phyloP scores from a whole-genome alignment of 2,329 filamentous ascomycete species.

The Trichoderma polysporum region DNA sequence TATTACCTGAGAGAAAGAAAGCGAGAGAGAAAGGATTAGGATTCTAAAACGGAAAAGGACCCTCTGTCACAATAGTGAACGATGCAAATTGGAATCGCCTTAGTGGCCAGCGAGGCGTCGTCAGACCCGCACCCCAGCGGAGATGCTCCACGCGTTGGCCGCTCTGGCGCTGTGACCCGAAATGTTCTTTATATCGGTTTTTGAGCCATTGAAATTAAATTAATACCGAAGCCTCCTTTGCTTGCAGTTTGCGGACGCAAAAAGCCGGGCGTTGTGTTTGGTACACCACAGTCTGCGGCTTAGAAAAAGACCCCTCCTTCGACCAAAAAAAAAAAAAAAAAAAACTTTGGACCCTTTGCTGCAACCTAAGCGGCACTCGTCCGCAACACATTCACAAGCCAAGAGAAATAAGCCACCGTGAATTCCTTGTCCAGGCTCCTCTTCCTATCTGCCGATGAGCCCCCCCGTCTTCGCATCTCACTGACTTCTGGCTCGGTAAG shows the following conservation, averaged over 20 bases:
- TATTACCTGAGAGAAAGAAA: background rate
- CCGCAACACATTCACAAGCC: background rate
- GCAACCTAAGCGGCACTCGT: background rate
- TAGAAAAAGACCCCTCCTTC: background rate
- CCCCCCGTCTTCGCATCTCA: background rate
- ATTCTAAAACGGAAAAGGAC: slow-evolving; percentile 1
- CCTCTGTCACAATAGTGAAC: slow-evolving; percentile 12
- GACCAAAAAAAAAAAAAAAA: no score
- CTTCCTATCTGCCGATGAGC: background rate
- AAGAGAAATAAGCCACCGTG: background rate
- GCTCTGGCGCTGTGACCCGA: background rate
- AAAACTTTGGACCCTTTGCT: background rate
- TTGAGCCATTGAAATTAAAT: background rate
- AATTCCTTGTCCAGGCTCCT: background rate
- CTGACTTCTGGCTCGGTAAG: background rate
- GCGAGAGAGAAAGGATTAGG: background rate
- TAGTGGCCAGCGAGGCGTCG: slow-evolving; percentile 21
- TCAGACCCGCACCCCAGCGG: slow-evolving; percentile 16
- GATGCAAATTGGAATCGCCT: slow-evolving; percentile 24
- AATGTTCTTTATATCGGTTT: slow-evolving; percentile 2
- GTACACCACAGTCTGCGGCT: background rate
- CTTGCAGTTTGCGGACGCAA: background rate
- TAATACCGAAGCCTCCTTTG: background rate
- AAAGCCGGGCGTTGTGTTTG: background rate
- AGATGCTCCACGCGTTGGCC: slow-evolving; percentile 10